phyloP scores from a whole-genome alignment of 1,139 yeast genomes.

The Saccharomyces hybrid region DNA sequence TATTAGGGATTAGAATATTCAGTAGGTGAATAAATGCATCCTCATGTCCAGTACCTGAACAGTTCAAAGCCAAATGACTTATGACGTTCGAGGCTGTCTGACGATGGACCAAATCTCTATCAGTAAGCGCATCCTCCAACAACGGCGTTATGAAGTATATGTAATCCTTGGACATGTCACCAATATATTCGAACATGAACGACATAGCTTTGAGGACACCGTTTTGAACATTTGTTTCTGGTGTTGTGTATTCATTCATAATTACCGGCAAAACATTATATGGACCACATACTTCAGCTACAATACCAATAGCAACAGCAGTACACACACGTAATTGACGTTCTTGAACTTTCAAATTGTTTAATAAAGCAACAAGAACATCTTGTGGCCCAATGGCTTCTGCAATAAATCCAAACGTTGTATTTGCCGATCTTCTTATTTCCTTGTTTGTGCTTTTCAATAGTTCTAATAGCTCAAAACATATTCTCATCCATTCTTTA shows the following conservation, averaged over 20 bases:
- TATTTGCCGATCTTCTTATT: slow-evolving; percentile 79
- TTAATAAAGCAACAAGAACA: slow-evolving; percentile 74
- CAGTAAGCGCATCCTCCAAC: slow-evolving; percentile 83
- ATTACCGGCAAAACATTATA: slow-evolving; percentile 93
- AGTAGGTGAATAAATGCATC: slow-evolving; percentile 69
- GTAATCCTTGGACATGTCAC: slow-evolving; percentile 75
- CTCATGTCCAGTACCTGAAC: slow-evolving; percentile 67
- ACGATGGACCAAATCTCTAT: slow-evolving; percentile 85
- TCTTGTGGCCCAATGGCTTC: slow-evolving; percentile 95
- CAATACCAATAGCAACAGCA: slow-evolving; percentile 96
- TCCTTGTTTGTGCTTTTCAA: slow-evolving; percentile 75
- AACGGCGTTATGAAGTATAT: slow-evolving; percentile 74
- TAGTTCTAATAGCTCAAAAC: slow-evolving; percentile 85
- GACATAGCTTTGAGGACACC: slow-evolving; percentile 89
- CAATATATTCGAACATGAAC: slow-evolving; percentile 90
- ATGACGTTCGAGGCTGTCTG: slow-evolving; percentile 93
- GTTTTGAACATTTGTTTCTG: slow-evolving; percentile 89
- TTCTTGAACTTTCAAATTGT: slow-evolving; percentile 84
- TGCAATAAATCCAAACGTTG: slow-evolving; percentile 86
- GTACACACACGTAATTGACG: slow-evolving; percentile 95
- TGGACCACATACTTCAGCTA: slow-evolving; percentile 89
- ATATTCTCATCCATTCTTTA: slow-evolving; percentile 95
- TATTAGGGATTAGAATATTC: slow-evolving; percentile 72
- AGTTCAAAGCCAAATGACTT: slow-evolving; percentile 72
- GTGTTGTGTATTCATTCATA: slow-evolving; percentile 91